Evolutionary conservation across 2,329 filamentous ascomycete species (phyloP).

Genomic region (Colletotrichum spaethianum): DNA sequence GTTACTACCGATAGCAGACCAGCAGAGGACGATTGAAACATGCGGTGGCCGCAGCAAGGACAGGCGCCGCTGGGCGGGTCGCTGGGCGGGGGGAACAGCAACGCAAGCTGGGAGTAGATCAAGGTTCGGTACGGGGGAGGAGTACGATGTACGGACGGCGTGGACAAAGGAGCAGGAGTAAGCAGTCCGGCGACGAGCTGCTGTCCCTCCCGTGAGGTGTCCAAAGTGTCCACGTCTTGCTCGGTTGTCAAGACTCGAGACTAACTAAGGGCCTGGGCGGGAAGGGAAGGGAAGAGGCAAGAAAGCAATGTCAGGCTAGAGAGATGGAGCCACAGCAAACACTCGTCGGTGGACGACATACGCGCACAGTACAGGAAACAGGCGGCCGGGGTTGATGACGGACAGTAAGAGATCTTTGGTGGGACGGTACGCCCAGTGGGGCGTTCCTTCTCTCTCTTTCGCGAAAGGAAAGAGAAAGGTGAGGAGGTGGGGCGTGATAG

Average conservation of each 20-base stretch:
- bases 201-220: neutral
- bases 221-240: neutral
- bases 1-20: constrained; percentile 25
- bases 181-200: neutral
- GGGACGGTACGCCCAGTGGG: neutral
- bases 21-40: constrained; percentile 28
- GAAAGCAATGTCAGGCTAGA: neutral
- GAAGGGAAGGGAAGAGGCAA: neutral
- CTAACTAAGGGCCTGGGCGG: neutral
- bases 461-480: neutral
- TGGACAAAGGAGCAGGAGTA: neutral
- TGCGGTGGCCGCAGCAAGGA: constrained; percentile 15
- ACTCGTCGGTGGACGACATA: neutral
- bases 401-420: constrained; percentile 38
- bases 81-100: neutral
- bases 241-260: neutral
- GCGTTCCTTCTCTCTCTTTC: constrained; percentile 1
- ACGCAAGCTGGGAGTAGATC: neutral
- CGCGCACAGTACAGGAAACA: constrained; percentile 24
- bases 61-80: neutral
- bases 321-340: constrained; percentile 6
- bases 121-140: neutral
- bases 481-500: constrained; percentile 2
- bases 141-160: neutral
- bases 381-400: constrained; percentile 9